Evolutionary conservation across 2,329 filamentous ascomycete species (phyloP).

Genomic region (Penicillium sp.): DNA sequence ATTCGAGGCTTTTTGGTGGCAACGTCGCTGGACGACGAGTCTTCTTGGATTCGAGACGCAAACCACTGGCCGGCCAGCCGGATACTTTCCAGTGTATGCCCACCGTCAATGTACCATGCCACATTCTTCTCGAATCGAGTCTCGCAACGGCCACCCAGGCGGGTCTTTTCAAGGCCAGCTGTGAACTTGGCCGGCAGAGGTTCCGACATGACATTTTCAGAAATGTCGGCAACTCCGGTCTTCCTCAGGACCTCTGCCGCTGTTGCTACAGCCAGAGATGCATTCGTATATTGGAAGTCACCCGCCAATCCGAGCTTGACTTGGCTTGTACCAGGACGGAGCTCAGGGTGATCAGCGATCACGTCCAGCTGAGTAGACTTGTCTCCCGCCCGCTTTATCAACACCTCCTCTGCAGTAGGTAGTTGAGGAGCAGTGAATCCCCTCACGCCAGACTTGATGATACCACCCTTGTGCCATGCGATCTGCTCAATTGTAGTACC

Average conservation of each 20-base stretch:
- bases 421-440: constrained; percentile 67
- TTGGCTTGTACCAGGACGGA: constrained; percentile 40
- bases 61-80: constrained; percentile 79
- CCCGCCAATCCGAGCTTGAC: constrained; percentile 63
- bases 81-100: constrained; percentile 85
- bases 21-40: constrained; percentile 35
- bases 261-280: constrained; percentile 61
- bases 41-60: constrained; percentile 52
- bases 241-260: constrained; percentile 46
- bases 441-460: constrained; percentile 71
- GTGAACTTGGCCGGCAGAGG: constrained; percentile 65
- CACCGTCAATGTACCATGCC: constrained; percentile 83
- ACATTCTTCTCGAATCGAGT: constrained; percentile 61
- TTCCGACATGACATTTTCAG: constrained; percentile 42
- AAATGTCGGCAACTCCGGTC: constrained; percentile 39
- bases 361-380: constrained; percentile 54
- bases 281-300: constrained; percentile 67
- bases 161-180: constrained; percentile 67
- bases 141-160: constrained; percentile 78
- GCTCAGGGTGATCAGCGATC: constrained; percentile 53
- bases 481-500: constrained; percentile 80
- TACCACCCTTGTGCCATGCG: constrained; percentile 89
- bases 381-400: constrained; percentile 60
- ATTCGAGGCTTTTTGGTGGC: constrained; percentile 54
- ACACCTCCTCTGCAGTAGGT: constrained; percentile 58